Evolutionary conservation across 495 filamentous ascomycete species (phyloP).

Genomic region (Stereocaulon alpinum): DNA sequence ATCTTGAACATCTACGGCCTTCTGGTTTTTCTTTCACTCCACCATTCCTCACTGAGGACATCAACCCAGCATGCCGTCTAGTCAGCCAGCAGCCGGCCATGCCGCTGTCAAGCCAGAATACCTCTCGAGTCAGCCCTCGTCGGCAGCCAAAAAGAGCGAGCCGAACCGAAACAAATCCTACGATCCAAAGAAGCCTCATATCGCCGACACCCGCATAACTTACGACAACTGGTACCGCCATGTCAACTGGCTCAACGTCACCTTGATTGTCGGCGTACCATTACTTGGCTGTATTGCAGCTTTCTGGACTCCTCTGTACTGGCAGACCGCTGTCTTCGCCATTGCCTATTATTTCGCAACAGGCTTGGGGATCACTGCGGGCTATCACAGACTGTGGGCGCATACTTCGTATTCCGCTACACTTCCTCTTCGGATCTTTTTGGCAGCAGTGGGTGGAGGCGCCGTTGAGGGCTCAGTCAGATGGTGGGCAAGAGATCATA

Average conservation of each 20-base stretch:
- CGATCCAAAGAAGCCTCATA: slow-evolving; percentile 46
- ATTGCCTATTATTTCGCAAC: slow-evolving; percentile 60
- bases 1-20: background rate
- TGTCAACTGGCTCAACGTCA: slow-evolving; percentile 89
- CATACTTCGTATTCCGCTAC: slow-evolving; percentile 91
- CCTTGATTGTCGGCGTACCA: slow-evolving; percentile 78
- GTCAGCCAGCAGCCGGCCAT: slow-evolving; percentile 23
- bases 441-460: slow-evolving; percentile 85
- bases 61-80: slow-evolving; percentile 21
- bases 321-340: slow-evolving; percentile 70
- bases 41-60: background rate
- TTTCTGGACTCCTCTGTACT: slow-evolving; percentile 68
- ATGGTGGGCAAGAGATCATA: slow-evolving; percentile 96
- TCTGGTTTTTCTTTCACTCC: background rate
- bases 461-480: slow-evolving; percentile 92
- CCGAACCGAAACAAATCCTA: slow-evolving; percentile 23
- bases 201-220: slow-evolving; percentile 60
- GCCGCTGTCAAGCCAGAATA: slow-evolving; percentile 24
- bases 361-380: slow-evolving; percentile 24
- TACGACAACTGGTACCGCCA: slow-evolving; percentile 90
- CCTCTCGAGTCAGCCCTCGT: slow-evolving; percentile 22
- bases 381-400: slow-evolving; percentile 75
- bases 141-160: slow-evolving; percentile 24
- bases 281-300: slow-evolving; percentile 63
- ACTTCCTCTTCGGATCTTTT: slow-evolving; percentile 79